Conservation (phyloP, 2,329 filamentous ascomycete species). For the Neonectria neomacrospora region DNA sequence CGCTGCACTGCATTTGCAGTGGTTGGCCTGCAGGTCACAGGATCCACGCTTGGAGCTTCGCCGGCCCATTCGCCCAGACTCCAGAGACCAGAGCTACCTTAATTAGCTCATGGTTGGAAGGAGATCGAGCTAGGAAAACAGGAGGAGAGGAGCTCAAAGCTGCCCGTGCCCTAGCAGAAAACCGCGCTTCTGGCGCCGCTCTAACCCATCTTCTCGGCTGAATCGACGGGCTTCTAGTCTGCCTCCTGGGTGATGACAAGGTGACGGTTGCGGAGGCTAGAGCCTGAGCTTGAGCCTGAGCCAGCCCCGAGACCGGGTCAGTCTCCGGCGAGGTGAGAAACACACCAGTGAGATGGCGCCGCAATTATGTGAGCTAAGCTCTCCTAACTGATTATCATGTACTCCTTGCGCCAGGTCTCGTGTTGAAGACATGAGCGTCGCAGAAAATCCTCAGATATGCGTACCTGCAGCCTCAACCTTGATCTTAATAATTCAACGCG, state of each 20-base stretch:
- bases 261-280: constrained; percentile 4
- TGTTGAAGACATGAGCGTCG: constrained; percentile 1
- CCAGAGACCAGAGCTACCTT: not conserved
- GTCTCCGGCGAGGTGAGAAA: constrained; percentile 12
- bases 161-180: constrained; percentile 22
- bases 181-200: constrained; percentile 18
- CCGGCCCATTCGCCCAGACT: constrained; percentile 4
- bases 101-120: constrained; percentile 31
- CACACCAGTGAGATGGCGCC: constrained; percentile 2
- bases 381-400: not conserved
- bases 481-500: constrained; percentile 14
- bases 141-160: constrained; percentile 18
- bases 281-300: too few relatives aligned
- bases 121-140: constrained; percentile 28
- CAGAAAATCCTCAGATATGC: constrained; percentile 1
- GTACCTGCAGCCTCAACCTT: constrained; percentile 23
- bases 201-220: not conserved
- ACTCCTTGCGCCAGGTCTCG: not conserved
- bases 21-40: constrained; percentile 27
- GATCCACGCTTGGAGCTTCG: constrained; percentile 8
- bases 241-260: not conserved
- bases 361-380: not conserved
- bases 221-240: constrained; percentile 1
- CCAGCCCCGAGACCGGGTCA: constrained; percentile 12
- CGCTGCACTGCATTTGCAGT: constrained; percentile 14